Base-by-base conservation (phyloP, 306 rosid genomes). In the Quercus alba region DNA sequence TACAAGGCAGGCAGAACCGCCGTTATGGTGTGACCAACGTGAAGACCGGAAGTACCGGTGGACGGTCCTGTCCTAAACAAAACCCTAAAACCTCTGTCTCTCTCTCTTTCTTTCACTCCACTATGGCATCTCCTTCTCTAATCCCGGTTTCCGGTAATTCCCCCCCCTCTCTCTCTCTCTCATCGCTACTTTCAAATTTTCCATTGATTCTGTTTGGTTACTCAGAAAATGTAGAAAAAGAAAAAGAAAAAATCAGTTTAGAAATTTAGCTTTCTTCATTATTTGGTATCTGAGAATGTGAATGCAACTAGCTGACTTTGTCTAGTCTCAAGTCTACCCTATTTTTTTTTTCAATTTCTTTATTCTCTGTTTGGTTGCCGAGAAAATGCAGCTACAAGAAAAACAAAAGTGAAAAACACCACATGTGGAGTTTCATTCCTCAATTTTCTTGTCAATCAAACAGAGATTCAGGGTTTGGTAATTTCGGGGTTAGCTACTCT, bases 81-180 rank as follows among this genome's bases (percentile, higher is more conserved):
- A 49, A 62, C 84, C 84, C 75, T 71, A 41, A 72, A 72, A 75
- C 81, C 76, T 9, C 30, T 3, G 3, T 67, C 17, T 38, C 75
- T 18, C 0, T 17, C 17, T 26, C n/a, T 9, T 2, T 13, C 1
- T 8, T 1, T 2, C 54, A 12, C 26, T 51, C 28, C 54, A 6
- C 23, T 28, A 25, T 23, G 79, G 62, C 62, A 38, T 72, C 84
- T 15, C 70, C 79, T 30, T 23, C 84, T 74, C 74, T 80, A 74
- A 57, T 73, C 49, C 79, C 72, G 61, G 58, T 67, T 64, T 66
- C 79, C 55, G 84, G 84, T 80, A 75, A 67, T 14, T 55, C 19
- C 3, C 19, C 3, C 19, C 46, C 10, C 41, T 13, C 59, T 5
- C 17, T 44, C 58, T 10, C 15, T 44, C 64, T 79, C 57, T 31